These are phyloP conservation scores for Alternaria triticina DNA, from an alignment of 2,329 filamentous ascomycete genomes.

Conservation along the genomic window DNA sequence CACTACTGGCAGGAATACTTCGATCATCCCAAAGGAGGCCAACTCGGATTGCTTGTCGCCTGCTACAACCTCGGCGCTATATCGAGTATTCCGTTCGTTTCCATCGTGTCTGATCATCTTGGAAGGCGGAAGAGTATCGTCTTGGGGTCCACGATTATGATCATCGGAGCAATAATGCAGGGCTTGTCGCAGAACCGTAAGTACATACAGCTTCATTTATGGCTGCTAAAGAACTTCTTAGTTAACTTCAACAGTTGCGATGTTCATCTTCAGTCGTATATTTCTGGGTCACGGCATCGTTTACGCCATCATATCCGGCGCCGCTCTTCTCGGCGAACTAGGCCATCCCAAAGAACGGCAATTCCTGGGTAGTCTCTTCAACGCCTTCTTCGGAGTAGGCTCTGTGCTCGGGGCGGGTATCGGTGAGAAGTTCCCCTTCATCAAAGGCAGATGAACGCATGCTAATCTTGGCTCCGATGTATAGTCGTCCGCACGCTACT, in stretches of 20 bases:
- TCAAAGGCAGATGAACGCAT: not conserved
- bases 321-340: conserved; percentile 69
- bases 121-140: conserved; percentile 66
- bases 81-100: conserved; percentile 64
- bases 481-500: conserved; percentile 65
- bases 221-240: no score
- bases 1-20: conserved; percentile 56
- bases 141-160: conserved; percentile 61
- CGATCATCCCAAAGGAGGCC: conserved; percentile 52
- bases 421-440: not conserved
- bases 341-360: conserved; percentile 72
- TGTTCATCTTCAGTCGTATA: conserved; percentile 67
- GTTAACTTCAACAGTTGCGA: no score
- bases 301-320: conserved; percentile 68
- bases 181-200: conserved; percentile 55
- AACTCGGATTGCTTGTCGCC: conserved; percentile 63
- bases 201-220: no score
- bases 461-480: not conserved
- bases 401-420: conserved; percentile 64
- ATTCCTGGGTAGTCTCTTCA: conserved; percentile 71
- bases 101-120: conserved; percentile 61
- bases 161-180: conserved; percentile 63
- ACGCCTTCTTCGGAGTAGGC: conserved; percentile 70
- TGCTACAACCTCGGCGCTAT: conserved; percentile 67
- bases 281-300: conserved; percentile 72